Percentiles rank a stretch among this genome's conserved stretches.
Evolutionary conservation across 2,329 filamentous ascomycete genomes (phyloP).

Genomic region (Hawksworthiomyces lignivorus): DNA sequence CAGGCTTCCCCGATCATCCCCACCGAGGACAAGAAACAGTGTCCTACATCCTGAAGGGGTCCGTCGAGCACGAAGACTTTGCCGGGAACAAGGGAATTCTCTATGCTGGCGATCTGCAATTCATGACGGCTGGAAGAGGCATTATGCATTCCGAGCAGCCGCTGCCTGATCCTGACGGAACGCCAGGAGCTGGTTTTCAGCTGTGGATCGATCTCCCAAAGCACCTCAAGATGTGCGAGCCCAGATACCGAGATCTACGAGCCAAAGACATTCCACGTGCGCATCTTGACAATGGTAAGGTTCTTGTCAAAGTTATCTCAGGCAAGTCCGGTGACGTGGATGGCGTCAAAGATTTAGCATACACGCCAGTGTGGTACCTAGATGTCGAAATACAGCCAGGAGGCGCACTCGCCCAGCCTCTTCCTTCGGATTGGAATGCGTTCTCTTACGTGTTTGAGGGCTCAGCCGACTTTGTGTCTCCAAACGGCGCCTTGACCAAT

Average conservation of each 20-base stretch:
- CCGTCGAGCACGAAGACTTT: slow-evolving; percentile 88
- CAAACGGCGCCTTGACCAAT: slow-evolving; percentile 27
- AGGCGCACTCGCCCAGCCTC: slow-evolving; percentile 62
- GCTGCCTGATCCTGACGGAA: slow-evolving; percentile 65
- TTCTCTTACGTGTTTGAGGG: slow-evolving; percentile 84
- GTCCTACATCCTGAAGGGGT: slow-evolving; percentile 81
- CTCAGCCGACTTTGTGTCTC: slow-evolving; percentile 53
- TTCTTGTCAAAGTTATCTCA: slow-evolving; percentile 82
- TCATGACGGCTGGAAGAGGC: slow-evolving; percentile 90
- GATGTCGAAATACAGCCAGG: slow-evolving; percentile 77
- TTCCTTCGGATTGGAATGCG: slow-evolving; percentile 80
- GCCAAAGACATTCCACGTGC: slow-evolving; percentile 71
- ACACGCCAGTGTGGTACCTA: slow-evolving; percentile 94
- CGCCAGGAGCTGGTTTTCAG: slow-evolving; percentile 78
- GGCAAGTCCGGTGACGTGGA: slow-evolving; percentile 79
- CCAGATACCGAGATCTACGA: slow-evolving; percentile 79
- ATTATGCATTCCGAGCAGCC: slow-evolving; percentile 98
- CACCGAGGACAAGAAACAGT: slow-evolving; percentile 78
- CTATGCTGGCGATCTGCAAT: slow-evolving; percentile 81
- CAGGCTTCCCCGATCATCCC: slow-evolving; percentile 84
- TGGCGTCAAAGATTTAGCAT: slow-evolving; percentile 76
- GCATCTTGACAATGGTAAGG: slow-evolving; percentile 61
- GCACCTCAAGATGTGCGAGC: slow-evolving; percentile 79
- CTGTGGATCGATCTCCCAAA: slow-evolving; percentile 89
- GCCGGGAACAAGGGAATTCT: slow-evolving; percentile 80